These are phyloP conservation scores for Brettanomyces anomalus DNA, from an alignment of 805 yeast genomes.

Conservation along the genomic window DNA sequence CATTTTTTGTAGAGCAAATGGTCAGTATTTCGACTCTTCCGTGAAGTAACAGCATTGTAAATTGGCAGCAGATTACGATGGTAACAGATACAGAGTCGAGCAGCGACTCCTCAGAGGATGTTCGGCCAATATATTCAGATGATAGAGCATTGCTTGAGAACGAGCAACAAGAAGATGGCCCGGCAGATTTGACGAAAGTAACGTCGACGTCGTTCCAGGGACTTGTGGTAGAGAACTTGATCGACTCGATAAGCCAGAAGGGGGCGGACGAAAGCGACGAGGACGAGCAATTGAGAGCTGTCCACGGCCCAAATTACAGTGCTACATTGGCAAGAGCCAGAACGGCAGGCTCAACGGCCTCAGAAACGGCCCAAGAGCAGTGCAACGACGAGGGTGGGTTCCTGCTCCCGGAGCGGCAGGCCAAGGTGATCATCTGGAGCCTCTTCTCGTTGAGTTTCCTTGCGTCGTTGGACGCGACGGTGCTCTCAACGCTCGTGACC, in stretches of 20 bases:
- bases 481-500: slow-evolving; percentile 56
- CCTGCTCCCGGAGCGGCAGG: slow-evolving; percentile 18
- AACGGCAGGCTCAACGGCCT: slow-evolving; percentile 4
- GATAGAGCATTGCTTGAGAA: not conserved
- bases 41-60: too few relatives aligned
- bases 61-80: too few relatives aligned
- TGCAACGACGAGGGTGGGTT: slow-evolving; percentile 11
- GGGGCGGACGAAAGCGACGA: slow-evolving; percentile 4
- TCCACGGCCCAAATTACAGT: not conserved
- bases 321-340: not conserved
- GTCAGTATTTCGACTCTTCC: too few relatives aligned
- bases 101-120: not conserved
- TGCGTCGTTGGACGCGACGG: slow-evolving; percentile 60
- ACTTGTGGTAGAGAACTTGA: slow-evolving; percentile 19
- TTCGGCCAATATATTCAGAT: not conserved
- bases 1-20: too few relatives aligned
- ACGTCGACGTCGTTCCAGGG: slow-evolving; percentile 23
- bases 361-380: not conserved
- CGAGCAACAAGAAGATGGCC: too few relatives aligned
- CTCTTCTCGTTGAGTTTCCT: slow-evolving; percentile 42
- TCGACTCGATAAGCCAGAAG: slow-evolving; percentile 11
- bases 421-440: slow-evolving; percentile 30
- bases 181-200: slow-evolving; percentile 8
- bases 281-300: not conserved
- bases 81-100: too few relatives aligned